A percentile compares a stretch with the other conserved stretches of the same genome.
phyloP scores from a whole-genome alignment of 768 basidiomycete genomes.

The Grammothele lineata region DNA sequence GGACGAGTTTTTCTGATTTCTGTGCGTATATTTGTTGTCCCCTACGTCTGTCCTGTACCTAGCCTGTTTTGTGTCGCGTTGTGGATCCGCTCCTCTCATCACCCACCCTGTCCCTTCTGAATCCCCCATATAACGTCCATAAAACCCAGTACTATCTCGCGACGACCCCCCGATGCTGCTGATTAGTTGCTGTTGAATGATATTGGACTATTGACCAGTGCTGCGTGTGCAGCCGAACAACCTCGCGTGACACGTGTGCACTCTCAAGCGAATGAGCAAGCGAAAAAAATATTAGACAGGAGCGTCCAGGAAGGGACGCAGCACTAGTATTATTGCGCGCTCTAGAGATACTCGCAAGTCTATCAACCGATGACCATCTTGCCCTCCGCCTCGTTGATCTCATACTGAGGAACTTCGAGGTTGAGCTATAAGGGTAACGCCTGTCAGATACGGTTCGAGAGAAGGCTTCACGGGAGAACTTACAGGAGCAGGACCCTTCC shows the following conservation, averaged over 20 bases:
- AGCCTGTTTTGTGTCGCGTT: too few species aligned
- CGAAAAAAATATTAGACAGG: too few species aligned
- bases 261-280: too few species aligned
- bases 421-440: conserved; percentile 60
- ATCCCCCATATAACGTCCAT: neutral
- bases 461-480: conserved; percentile 29
- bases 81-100: neutral
- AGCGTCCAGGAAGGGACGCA: too few species aligned
- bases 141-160: neutral
- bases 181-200: too few species aligned
- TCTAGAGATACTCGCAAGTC: conserved; percentile 13
- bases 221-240: too few species aligned
- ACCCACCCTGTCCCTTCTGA: neutral
- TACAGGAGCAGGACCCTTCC: conserved; percentile 95
- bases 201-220: too few species aligned
- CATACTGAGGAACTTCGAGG: conserved; percentile 87
- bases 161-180: neutral
- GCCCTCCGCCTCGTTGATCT: conserved; percentile 81
- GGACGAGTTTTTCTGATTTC: neutral
- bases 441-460: conserved; percentile 3
- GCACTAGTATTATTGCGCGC: conserved; percentile 13
- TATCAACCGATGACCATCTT: conserved; percentile 82
- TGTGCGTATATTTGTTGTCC: neutral
- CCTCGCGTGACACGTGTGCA: too few species aligned
- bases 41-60: neutral